Evolutionary conservation across 495 filamentous ascomycete species (phyloP), one percentile per base, ranked within the genome.

Genomic region (Podospora tetraspora): DNA sequence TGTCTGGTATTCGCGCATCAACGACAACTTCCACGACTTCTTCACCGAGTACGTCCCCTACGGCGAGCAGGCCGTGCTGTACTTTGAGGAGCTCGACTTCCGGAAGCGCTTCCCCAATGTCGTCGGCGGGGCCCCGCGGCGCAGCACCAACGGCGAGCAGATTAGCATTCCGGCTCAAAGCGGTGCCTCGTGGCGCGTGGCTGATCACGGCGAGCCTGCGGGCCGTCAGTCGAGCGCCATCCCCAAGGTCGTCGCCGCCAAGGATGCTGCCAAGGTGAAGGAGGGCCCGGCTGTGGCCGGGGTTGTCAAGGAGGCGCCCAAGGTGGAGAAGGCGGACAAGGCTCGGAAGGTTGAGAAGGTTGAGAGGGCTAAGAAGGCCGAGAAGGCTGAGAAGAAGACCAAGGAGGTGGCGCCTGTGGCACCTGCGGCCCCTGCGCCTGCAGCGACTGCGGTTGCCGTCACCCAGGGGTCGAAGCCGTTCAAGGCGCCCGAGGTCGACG

Each of bases 21-120:
- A 89, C 70, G 95, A 99, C 81, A 97, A 94, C 78, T 97, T 97
- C 84, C 96, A 99, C 77, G 95, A 99, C 76, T 97, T 98, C 82
- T 99, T 99, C 82, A 98, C 96, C 59, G 94, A 97, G 79, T 99
- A 95, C 78, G 79, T 99, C 8, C 95, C 95, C 3, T 97, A 92
- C 68, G 96, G 94, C 64, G 95, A 99, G 80, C 91, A 97, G 72
- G 89, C 89, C 19, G 95, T 99, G 27, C 87, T 96, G n/a, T 98
- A 96, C 80, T 91, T 99, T 68, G 95, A 99, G 80, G 95, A 99
- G 80, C 87, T 91, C 59, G 93, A 97, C 78, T 97, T 96, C 80
- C 88, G 91, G 72, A 92, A 90, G 77, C 88, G 94, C 23, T 97
- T 97, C 82, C 94, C 94, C 34, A 88, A 89, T 68, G 85, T 89